Conservation (phyloP, 352 stramenopile species). For the Globisporangium ultimum region DNA sequence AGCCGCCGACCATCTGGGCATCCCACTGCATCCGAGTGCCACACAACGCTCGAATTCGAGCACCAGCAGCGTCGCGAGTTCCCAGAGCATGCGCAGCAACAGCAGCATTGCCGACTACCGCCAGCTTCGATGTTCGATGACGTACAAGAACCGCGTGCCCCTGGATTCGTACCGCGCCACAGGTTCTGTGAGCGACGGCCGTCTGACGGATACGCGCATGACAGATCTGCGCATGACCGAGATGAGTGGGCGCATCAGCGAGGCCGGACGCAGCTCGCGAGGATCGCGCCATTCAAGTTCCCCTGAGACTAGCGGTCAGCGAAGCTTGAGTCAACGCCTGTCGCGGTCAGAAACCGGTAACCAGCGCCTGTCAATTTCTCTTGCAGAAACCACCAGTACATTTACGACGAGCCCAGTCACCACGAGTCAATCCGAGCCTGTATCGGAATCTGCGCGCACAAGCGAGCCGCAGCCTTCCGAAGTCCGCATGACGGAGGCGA, state of each 20-base stretch:
- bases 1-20: not conserved
- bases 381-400: too few relatives aligned
- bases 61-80: slow-evolving; percentile 14
- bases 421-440: too few relatives aligned
- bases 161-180: slow-evolving; percentile 25
- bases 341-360: too few relatives aligned
- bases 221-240: slow-evolving; percentile 25
- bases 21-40: not conserved
- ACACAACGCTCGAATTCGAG: slow-evolving; percentile 12
- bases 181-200: slow-evolving; percentile 9
- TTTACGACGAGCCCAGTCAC: too few relatives aligned
- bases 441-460: slow-evolving; percentile 2
- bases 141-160: slow-evolving; percentile 76
- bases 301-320: not conserved
- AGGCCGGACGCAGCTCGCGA: slow-evolving; percentile 5
- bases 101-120: slow-evolving; percentile 60
- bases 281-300: not conserved
- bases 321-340: too few relatives aligned
- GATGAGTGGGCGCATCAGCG: slow-evolving; percentile 17
- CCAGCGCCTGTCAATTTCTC: too few relatives aligned
- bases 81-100: slow-evolving; percentile 14
- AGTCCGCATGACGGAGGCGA: slow-evolving; percentile 54
- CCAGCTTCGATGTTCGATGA: slow-evolving; percentile 82
- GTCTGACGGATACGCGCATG: slow-evolving; percentile 17
- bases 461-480: slow-evolving; percentile 18